Conservation (phyloP, 768 basidiomycete species). For the Dioszegia crocea region DNA sequence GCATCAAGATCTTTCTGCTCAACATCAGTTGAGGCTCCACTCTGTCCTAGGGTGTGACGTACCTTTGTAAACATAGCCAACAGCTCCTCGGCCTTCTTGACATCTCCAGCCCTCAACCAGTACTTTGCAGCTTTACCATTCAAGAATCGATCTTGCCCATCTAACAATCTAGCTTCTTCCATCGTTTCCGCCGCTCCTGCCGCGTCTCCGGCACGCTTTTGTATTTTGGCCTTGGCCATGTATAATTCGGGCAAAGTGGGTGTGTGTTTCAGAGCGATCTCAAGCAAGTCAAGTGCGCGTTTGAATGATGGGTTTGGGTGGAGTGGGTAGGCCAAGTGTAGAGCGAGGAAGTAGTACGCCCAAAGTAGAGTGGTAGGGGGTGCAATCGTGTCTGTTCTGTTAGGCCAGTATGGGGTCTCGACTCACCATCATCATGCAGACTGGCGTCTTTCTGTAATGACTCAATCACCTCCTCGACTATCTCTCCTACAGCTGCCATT, state of each 20-base stretch:
- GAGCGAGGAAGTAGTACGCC: slow-evolving; percentile 91
- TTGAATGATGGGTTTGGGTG: slow-evolving; percentile 34
- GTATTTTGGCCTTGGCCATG: slow-evolving; percentile 71
- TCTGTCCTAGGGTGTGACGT: slow-evolving; percentile 17
- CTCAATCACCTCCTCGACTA: slow-evolving; percentile 60
- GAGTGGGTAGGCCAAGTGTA: slow-evolving; percentile 58
- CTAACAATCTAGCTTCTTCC: slow-evolving; percentile 76
- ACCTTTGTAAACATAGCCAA: slow-evolving; percentile 91
- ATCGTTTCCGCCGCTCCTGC: slow-evolving; percentile 68
- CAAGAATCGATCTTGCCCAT: slow-evolving; percentile 90
- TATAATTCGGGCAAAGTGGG: slow-evolving; percentile 89
- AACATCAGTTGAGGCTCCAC: slow-evolving; percentile 1
- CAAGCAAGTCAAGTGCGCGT: slow-evolving; percentile 55
- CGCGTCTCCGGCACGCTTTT: slow-evolving; percentile 81
- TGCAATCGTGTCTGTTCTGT: slow-evolving; percentile 50
- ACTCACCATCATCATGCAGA: slow-evolving; percentile 34
- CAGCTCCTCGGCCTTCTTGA: slow-evolving; percentile 68
- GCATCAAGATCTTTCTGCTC: slow-evolving; percentile 77
- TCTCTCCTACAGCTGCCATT: slow-evolving; percentile 63
- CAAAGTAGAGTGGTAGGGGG: slow-evolving; percentile 82
- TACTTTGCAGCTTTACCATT: slow-evolving; percentile 95
- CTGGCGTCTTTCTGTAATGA: slow-evolving; percentile 32
- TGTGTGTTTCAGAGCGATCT: slow-evolving; percentile 70
- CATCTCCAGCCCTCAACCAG: slow-evolving; percentile 71
- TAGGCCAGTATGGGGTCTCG: background rate